Evolutionary conservation across 31 red algal genomes (phyloP), one percentile per base, ranked within the genome.

Genomic region (Odonthalia washingtoniensis): DNA sequence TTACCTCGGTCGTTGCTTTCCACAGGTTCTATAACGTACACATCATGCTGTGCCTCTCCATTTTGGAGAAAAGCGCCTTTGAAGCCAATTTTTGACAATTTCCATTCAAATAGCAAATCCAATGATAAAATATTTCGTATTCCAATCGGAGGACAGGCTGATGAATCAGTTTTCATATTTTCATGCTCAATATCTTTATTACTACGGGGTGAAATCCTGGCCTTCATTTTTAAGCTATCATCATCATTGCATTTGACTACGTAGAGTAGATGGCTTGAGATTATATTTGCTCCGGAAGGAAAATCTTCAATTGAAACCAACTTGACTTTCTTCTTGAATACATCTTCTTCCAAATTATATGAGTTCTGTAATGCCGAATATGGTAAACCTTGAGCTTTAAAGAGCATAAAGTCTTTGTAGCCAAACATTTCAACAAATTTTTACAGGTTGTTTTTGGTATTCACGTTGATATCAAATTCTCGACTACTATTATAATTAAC

Each of bases 221-320:
- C 52, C 24, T 61, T 61, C 52, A 61, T 61, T 24, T 17, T 61
- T 24, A 61, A 61, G 14, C 24, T n/a, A n/a, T n/a, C n/a, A n/a
- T n/a, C n/a, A n/a, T n/a, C n/a, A n/a, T n/a, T n/a, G n/a, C n/a
- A n/a, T 61, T 61, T n/a, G n/a, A n/a, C n/a, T 35, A 28, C 66
- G 1, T 69, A 82, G 33, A 82, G 35, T 39, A 66, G 17, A 74
- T 73, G 81, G 26, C 66, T 52, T n/a, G 66, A 53, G 39, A 85
- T 85, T 32, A 85, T 45, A 85, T 85, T 75, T 31, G 69, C 46
- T 9, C 46, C 76, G 5, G 0, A 4, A 27, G 76, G 76, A 80
- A 80, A 28, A 32, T 49, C 4, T 0, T 0, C 30, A 52, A 52
- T 63, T 6, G 46, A 61, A 17, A n/a, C n/a, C n/a, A n/a, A n/a